Conservation (phyloP, 495 filamentous ascomycete species). For the Articulospora tetracladia region DNA sequence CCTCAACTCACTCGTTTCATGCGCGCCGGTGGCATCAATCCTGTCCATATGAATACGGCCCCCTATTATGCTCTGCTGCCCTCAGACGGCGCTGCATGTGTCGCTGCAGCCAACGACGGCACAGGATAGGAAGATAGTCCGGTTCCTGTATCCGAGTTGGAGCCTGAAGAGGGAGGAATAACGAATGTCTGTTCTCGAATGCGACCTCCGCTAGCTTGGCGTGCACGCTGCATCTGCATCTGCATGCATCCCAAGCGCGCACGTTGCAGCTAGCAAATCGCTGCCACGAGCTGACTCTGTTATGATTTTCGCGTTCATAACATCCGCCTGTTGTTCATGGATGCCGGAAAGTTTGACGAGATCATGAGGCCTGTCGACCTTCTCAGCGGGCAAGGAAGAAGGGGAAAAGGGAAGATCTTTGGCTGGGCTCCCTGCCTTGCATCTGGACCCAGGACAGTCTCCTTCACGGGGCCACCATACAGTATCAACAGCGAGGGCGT, state of each 20-base stretch:
- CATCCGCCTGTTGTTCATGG: neutral
- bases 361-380: neutral
- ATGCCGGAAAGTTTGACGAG: neutral
- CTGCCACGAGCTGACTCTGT: neutral
- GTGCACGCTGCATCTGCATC: neutral
- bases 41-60: neutral
- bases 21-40: neutral
- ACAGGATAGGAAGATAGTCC: neutral
- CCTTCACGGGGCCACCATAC: too few species aligned
- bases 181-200: neutral
- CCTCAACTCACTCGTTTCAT: neutral
- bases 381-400: neutral
- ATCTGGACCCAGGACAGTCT: neutral
- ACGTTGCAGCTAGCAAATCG: neutral
- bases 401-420: slow-evolving; percentile 5
- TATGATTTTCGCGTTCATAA: neutral
- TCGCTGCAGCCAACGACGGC: neutral
- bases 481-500: too few species aligned
- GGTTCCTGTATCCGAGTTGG: neutral
- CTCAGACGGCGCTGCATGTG: neutral
- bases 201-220: neutral
- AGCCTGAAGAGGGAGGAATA: neutral
- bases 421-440: slow-evolving; percentile 3
- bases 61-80: neutral
- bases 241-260: neutral